Percentiles rank a stretch among this genome's conserved stretches.
Evolutionary conservation across 2,329 filamentous ascomycete genomes (phyloP).

Genomic region (Aureobasidium sp.): DNA sequence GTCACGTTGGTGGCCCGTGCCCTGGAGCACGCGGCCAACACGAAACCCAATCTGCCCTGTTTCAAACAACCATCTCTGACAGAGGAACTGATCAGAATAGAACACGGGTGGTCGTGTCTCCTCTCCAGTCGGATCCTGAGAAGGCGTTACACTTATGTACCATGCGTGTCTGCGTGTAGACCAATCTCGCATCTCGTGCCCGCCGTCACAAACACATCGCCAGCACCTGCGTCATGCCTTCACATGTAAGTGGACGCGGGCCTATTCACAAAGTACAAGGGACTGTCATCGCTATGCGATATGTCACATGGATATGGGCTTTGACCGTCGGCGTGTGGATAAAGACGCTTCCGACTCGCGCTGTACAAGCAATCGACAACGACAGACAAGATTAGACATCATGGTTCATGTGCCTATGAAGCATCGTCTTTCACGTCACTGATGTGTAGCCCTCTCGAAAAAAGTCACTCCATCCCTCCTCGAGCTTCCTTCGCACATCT

Average conservation of each 20-base stretch:
- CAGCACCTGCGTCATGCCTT: not conserved
- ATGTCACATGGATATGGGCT: not conserved
- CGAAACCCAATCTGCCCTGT: not conserved
- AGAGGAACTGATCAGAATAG: not conserved
- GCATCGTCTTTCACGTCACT: not conserved
- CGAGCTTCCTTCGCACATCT: not conserved
- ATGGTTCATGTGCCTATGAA: not conserved
- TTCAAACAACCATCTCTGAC: constrained; percentile 3
- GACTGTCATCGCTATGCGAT: not conserved
- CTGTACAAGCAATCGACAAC: not conserved
- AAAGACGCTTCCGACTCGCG: not conserved
- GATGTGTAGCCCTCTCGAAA: not conserved
- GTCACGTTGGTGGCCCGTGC: not conserved
- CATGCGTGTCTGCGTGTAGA: constrained; percentile 5
- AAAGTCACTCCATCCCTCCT: not conserved
- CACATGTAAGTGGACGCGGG: not conserved
- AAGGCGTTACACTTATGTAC: not conserved
- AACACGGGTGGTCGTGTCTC: not conserved
- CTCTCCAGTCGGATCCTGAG: not conserved
- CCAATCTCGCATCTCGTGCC: not conserved
- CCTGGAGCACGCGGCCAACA: not conserved
- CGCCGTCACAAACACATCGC: not conserved
- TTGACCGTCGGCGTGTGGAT: not conserved
- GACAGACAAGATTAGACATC: not conserved
- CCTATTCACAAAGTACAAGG: not conserved